These are phyloP conservation scores for Xerocomus spinulosus DNA, from an alignment of 768 basidiomycete species.

Conservation along the genomic window DNA sequence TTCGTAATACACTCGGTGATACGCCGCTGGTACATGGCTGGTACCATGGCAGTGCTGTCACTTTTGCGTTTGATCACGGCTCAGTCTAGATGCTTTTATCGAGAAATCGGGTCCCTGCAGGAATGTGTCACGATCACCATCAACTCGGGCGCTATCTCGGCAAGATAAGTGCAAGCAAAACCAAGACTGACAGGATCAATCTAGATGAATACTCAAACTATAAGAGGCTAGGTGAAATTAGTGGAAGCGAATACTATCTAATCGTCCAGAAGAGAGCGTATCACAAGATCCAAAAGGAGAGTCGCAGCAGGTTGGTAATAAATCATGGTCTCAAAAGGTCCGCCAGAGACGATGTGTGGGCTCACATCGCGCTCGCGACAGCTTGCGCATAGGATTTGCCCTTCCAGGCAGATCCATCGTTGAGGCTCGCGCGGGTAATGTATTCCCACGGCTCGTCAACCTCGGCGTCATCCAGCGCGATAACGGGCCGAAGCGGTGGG, in stretches of 20 bases:
- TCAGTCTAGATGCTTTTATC: too few species aligned
- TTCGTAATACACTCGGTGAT: too few species aligned
- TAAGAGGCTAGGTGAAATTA: not conserved
- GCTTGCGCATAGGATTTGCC: constrained; percentile 32
- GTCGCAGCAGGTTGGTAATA: too few species aligned
- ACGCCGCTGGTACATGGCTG: too few species aligned
- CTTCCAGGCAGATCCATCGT: constrained; percentile 27
- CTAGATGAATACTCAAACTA: constrained; percentile 8
- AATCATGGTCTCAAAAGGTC: too few species aligned
- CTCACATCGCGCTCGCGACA: constrained; percentile 22
- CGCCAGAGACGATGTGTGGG: not conserved
- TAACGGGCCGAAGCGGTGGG: constrained; percentile 29
- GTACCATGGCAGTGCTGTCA: too few species aligned
- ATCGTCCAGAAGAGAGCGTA: not conserved
- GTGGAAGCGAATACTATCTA: not conserved
- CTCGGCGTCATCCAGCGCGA: constrained; percentile 30
- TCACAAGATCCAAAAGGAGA: constrained; percentile 2
- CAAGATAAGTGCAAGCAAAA: not conserved
- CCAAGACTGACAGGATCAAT: not conserved
- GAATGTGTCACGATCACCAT: not conserved
- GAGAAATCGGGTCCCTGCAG: not conserved
- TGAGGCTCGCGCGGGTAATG: constrained; percentile 24
- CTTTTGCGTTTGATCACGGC: too few species aligned
- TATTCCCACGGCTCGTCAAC: constrained; percentile 33
- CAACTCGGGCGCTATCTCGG: not conserved